Base-by-base conservation (phyloP, 1,284 basidiomycete genomes). In the Irpex lacteus region DNA sequence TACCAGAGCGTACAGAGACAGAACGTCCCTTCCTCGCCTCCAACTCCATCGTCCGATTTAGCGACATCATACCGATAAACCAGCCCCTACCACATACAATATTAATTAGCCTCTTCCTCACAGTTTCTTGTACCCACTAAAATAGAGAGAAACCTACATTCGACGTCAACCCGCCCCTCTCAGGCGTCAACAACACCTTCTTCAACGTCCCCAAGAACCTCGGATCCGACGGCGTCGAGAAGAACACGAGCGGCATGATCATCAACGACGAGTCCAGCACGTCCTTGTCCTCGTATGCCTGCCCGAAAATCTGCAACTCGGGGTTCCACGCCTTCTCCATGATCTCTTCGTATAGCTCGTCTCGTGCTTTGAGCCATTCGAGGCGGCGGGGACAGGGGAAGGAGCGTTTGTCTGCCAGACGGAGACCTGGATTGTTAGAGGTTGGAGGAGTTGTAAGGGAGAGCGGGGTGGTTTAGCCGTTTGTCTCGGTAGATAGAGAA, bases 1-100 rank as follows among this genome's bases (percentile, higher is more conserved):
- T 65, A 87, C 91, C 91, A 94, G 4, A 94, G 76, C 0, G 92
- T 94, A 71, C 90, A 92, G 19, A 92, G 76, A 68, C 90, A 91
- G 75, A 92, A 92, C 0, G 90, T 92, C 6, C 95, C 95, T 76
- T 96, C 95, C 68, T 95, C 93, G 1, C 96, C 95, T 4, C 95
- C 95, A 18, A 97, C 93, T 5, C 95, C 96, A 72, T 97, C 96
- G 65, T 94, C 89, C 0, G 92, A 86, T 73, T 91, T 90, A 36
- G 74, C 77, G 9, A 92, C 89, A 72, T 97, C 93, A 72, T 94
- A 95, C 1, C 92, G 86, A 70, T 88, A 93, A 4, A 93, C 90
- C 7, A 91, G 78, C 66, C 85, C 86, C 87, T 89, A 65, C 32
- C 32, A 34, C 5, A 62, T 2, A 56, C 70, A 56, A 44, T 4